phyloP scores from a whole-genome alignment of 2,329 filamentous ascomycete species.

The Nemania sp. region DNA sequence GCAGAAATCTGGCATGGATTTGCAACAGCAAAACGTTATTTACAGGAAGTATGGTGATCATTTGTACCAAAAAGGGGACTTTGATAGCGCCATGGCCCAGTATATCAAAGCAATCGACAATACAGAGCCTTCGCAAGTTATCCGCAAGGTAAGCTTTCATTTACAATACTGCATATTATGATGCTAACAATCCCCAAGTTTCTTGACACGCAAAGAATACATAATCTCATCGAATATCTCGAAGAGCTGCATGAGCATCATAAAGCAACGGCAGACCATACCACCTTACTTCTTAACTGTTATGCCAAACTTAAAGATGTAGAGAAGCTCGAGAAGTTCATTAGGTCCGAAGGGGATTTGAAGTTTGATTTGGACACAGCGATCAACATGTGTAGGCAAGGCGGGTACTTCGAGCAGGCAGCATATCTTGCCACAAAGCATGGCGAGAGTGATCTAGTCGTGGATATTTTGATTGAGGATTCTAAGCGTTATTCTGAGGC shows the following conservation, averaged over 20 bases:
- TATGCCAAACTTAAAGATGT: slow-evolving; percentile 99
- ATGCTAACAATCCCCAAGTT: slow-evolving; percentile 67
- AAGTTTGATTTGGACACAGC: slow-evolving; percentile 98
- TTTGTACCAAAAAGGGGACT: slow-evolving; percentile 93
- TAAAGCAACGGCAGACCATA: slow-evolving; percentile 94
- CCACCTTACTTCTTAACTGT: slow-evolving; percentile 92
- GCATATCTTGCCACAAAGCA: slow-evolving; percentile 96
- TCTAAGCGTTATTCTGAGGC: slow-evolving; percentile 91
- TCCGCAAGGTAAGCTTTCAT: slow-evolving; percentile 76
- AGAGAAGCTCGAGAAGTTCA: slow-evolving; percentile 94
- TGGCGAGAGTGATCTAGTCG: slow-evolving; percentile 90
- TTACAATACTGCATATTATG: neutral
- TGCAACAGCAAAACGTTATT: slow-evolving; percentile 87
- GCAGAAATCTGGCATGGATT: slow-evolving; percentile 85
- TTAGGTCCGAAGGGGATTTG: slow-evolving; percentile 92
- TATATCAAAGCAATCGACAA: slow-evolving; percentile 96
- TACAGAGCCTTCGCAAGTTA: slow-evolving; percentile 95
- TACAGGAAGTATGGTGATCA: slow-evolving; percentile 95
- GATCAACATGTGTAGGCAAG: slow-evolving; percentile 96
- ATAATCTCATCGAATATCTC: slow-evolving; percentile 96
- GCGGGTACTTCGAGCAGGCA: slow-evolving; percentile 95
- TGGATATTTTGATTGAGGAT: slow-evolving; percentile 96
- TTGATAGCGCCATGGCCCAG: slow-evolving; percentile 98
- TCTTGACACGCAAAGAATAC: slow-evolving; percentile 95
- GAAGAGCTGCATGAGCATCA: slow-evolving; percentile 96